A percentile compares a stretch with the other conserved stretches of the same genome.
phyloP scores from a whole-genome alignment of 345 rosid genomes.

The Salix arbutifolia region DNA sequence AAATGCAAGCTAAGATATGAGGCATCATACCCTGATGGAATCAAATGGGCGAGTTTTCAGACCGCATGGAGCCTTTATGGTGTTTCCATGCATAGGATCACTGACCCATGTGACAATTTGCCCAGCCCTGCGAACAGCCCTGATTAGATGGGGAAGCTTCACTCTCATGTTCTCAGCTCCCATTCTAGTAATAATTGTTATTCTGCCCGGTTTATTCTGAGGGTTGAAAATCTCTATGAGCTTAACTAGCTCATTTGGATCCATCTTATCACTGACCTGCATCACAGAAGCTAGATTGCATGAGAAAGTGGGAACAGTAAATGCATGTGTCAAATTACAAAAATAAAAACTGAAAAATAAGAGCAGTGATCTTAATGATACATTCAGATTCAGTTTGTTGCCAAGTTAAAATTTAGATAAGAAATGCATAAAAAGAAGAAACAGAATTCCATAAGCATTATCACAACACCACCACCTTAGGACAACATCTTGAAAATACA shows the following conservation, averaged over 20 bases:
- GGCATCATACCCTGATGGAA: slow-evolving; percentile 43
- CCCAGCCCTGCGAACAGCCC: slow-evolving; percentile 75
- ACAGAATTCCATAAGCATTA: neutral
- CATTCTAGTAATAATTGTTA: slow-evolving; percentile 80
- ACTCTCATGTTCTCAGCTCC: slow-evolving; percentile 97
- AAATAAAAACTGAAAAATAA: neutral
- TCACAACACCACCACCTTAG: neutral
- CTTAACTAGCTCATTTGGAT: slow-evolving; percentile 79
- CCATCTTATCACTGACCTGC: slow-evolving; percentile 96
- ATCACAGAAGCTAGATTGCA: neutral
- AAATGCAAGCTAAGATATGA: neutral
- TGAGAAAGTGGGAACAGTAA: neutral
- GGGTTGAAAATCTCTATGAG: slow-evolving; percentile 84
- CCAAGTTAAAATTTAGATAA: neutral
- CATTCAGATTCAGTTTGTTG: neutral
- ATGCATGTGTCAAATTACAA: neutral
- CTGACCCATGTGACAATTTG: slow-evolving; percentile 92
- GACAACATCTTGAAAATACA: neutral
- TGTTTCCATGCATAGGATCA: slow-evolving; percentile 97
- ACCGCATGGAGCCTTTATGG: slow-evolving; percentile 95
- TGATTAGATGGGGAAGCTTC: slow-evolving; percentile 79
- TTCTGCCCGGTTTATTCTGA: slow-evolving; percentile 81
- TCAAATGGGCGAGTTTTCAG: slow-evolving; percentile 92
- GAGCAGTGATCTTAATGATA: neutral
- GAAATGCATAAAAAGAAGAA: neutral